Conservation (phyloP, 2,329 filamentous ascomycete genomes). For the Alternaria ethzedia region DNA sequence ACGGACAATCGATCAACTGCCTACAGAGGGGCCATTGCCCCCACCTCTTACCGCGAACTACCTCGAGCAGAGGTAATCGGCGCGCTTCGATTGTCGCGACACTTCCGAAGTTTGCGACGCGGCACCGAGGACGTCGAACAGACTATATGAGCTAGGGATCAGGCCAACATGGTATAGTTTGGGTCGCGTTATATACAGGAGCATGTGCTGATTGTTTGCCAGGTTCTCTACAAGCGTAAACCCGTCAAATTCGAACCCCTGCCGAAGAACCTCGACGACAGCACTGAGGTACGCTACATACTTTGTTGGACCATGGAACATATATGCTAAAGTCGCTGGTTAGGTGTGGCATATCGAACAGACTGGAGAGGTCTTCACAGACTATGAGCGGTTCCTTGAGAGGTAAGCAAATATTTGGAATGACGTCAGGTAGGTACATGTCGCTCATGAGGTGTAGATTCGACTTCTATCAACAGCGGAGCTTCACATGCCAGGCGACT, state of each 20-base stretch:
- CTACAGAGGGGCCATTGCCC: constrained; percentile 18
- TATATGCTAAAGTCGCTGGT: constrained; percentile 33
- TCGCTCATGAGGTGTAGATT: constrained; percentile 61
- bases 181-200: constrained; percentile 11
- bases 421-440: constrained; percentile 26
- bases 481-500: constrained; percentile 95
- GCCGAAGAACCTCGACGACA: constrained; percentile 77
- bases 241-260: constrained; percentile 81
- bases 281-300: constrained; percentile 71
- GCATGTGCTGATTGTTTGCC: constrained; percentile 26
- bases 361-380: constrained; percentile 87
- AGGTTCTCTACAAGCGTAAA: constrained; percentile 97
- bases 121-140: constrained; percentile 21
- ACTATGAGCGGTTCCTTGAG: constrained; percentile 85
- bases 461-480: constrained; percentile 92
- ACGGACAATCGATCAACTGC: constrained; percentile 13
- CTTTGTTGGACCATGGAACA: constrained; percentile 14
- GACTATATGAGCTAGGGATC: constrained; percentile 39
- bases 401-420: constrained; percentile 63
- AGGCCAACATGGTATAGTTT: constrained; percentile 42
- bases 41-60: background rate
- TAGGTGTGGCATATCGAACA: constrained; percentile 92
- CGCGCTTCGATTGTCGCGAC: constrained; percentile 32
- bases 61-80: constrained; percentile 1
- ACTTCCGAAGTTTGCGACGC: constrained; percentile 38